Evolutionary conservation across 768 basidiomycete species (phyloP), one percentile per base, ranked within the genome.

Genomic region (Rhodotorula graminis): DNA sequence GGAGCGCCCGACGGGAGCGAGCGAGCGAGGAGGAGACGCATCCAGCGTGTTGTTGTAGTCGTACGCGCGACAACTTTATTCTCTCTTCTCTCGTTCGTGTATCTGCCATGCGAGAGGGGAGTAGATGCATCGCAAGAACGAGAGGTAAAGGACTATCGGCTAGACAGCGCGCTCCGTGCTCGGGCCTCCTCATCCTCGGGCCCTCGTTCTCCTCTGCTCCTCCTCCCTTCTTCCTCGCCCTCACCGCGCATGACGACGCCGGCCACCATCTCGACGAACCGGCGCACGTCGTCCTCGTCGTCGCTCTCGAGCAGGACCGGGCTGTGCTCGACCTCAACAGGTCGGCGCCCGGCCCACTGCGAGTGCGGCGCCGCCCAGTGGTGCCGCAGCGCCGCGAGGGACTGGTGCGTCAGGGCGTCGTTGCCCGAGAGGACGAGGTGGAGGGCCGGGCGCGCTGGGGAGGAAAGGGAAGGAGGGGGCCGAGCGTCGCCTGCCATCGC

Each of bases 251-350:
- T 49, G 6, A 49, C 61, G 2, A 61, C 64, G 1, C 66, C 66
- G 14, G 66, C 66, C 11, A 67, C 59, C 59, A 61, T 53, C 50
- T 61, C 50, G 27, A 67, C 59, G 8, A 67, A 67, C 66, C 66
- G 27, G n/a, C 66, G n/a, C 2, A 67, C 59, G 42, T 67, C 66
- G 49, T 67, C 66, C 50, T 61, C 66, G 15, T 60, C 59, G 40
- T 67, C 66, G 25, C 59, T 61, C 59, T 67, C 66, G 33, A 63
- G 62, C 66, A 67, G 10, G 29, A 67, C 29, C 11, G 27, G 37
- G 37, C 37, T n/a, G 25, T 61, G 59, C 50, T 61, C 50, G 27
- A 67, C n/a, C 7, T 52, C 33, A 18, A 67, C 29, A 0, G 8
- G 8, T 29, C 5, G 19, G 11, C 52, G 23, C 11, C 42, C 59